Conservation (phyloP, 371 early-diverging fungal genomes). For the Gilbertella persicaria region DNA sequence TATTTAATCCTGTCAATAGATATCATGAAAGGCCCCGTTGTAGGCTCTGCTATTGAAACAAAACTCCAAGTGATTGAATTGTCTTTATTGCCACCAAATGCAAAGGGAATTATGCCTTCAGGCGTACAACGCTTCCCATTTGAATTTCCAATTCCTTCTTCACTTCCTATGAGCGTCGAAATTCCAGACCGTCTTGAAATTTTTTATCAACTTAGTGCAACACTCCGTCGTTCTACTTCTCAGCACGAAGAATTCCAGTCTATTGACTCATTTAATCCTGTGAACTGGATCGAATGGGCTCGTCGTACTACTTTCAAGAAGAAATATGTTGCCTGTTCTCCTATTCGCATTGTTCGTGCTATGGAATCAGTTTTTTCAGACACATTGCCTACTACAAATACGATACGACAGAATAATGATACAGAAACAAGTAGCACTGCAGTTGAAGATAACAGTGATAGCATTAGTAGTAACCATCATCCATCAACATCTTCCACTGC, state of each 20-base stretch:
- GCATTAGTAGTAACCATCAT: too few relatives aligned
- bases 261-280: background rate
- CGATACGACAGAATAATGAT: background rate
- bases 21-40: slow-evolving; percentile 26
- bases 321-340: slow-evolving; percentile 12
- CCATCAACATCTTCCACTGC: too few relatives aligned
- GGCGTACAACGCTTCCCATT: slow-evolving; percentile 48
- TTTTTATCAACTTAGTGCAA: slow-evolving; percentile 36
- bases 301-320: slow-evolving; percentile 9
- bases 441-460: too few relatives aligned
- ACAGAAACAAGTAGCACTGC: background rate
- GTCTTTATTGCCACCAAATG: slow-evolving; percentile 40
- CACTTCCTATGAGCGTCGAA: slow-evolving; percentile 29
- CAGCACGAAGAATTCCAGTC: background rate
- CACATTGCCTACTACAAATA: background rate
- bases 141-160: slow-evolving; percentile 44
- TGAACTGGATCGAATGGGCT: slow-evolving; percentile 16
- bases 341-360: slow-evolving; percentile 27
- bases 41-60: slow-evolving; percentile 33
- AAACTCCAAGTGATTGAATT: slow-evolving; percentile 39
- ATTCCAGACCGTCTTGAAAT: slow-evolving; percentile 41
- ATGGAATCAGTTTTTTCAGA: slow-evolving; percentile 10
- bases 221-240: slow-evolving; percentile 16
- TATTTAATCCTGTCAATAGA: slow-evolving; percentile 21
- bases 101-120: slow-evolving; percentile 42